Conservation (phyloP, 208 protist species). For the Leishmania lainsoni region DNA sequence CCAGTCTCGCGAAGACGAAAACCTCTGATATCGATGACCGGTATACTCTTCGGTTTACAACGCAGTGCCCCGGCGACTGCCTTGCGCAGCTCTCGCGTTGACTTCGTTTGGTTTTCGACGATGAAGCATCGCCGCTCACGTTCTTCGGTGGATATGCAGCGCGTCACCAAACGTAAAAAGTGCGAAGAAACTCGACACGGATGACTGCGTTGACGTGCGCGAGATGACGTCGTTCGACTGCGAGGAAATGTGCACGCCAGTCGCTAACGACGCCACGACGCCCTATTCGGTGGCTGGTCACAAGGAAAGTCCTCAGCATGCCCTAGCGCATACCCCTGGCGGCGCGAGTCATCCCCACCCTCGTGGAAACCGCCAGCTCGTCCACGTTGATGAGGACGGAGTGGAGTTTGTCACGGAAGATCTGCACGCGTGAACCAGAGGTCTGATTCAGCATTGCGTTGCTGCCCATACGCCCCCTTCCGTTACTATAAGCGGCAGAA, state of each 20-base stretch:
- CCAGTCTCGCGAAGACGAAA: slow-evolving; percentile 44
- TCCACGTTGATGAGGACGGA: slow-evolving; percentile 29
- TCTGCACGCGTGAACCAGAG: slow-evolving; percentile 40
- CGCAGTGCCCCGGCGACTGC: slow-evolving; percentile 38
- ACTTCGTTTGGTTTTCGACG: slow-evolving; percentile 34
- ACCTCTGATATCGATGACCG: slow-evolving; percentile 20
- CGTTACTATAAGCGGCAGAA: slow-evolving; percentile 42
- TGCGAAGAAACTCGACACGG: slow-evolving; percentile 35
- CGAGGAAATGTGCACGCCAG: slow-evolving; percentile 31
- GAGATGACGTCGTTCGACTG: slow-evolving; percentile 45
- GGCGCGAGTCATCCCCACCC: slow-evolving; percentile 22
- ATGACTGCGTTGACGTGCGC: slow-evolving; percentile 42
- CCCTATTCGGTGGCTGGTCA: slow-evolving; percentile 39
- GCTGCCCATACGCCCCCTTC: slow-evolving; percentile 46
- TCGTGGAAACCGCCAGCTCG: slow-evolving; percentile 35
- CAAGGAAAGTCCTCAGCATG: slow-evolving; percentile 26
- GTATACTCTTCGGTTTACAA: slow-evolving; percentile 30
- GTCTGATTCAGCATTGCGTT: slow-evolving; percentile 59
- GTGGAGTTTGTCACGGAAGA: slow-evolving; percentile 49
- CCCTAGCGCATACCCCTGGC: slow-evolving; percentile 17
- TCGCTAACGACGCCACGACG: slow-evolving; percentile 44
- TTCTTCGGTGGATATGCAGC: slow-evolving; percentile 43
- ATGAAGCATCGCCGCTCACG: slow-evolving; percentile 42
- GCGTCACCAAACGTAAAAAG: slow-evolving; percentile 35
- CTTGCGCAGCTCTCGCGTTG: slow-evolving; percentile 40